Evolutionary conservation across 345 rosid genomes (phyloP).

Genomic region (Erucastrum elatum): DNA sequence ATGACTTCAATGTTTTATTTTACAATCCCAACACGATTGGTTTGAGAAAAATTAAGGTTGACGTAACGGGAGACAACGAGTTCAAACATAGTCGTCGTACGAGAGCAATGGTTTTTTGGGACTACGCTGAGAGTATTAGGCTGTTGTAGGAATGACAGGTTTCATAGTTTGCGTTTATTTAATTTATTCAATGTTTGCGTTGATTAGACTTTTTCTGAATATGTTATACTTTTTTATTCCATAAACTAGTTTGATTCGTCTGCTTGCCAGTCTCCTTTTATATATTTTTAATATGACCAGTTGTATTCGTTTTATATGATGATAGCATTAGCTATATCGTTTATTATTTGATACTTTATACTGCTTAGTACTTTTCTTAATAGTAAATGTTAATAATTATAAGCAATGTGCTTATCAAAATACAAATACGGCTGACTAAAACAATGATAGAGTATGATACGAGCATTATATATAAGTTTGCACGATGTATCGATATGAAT

Average conservation of each 20-base stretch:
- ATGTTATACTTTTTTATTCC: neutral
- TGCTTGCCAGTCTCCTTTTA: neutral
- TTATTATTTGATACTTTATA: no score
- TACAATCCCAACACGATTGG: neutral
- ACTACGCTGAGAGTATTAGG: neutral
- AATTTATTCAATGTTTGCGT: neutral
- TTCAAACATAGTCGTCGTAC: neutral
- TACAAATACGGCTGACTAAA: no score
- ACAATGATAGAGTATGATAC: no score
- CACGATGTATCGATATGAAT: neutral
- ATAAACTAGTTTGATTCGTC: neutral
- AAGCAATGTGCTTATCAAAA: no score
- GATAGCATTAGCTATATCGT: neutral
- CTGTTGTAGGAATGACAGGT: neutral
- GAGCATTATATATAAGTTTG: neutral
- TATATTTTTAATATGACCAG: neutral
- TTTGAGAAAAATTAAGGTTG: neutral
- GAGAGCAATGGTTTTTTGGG: neutral
- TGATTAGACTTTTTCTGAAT: neutral
- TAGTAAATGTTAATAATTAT: no score
- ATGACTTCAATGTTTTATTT: neutral
- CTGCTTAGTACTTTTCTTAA: no score
- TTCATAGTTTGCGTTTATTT: neutral
- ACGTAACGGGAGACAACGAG: neutral
- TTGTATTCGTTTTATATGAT: neutral